Percentiles rank a stretch among this genome's conserved stretches.
Evolutionary conservation across 768 basidiomycete species (phyloP).

Genomic region (Pisolithus microcarpus): DNA sequence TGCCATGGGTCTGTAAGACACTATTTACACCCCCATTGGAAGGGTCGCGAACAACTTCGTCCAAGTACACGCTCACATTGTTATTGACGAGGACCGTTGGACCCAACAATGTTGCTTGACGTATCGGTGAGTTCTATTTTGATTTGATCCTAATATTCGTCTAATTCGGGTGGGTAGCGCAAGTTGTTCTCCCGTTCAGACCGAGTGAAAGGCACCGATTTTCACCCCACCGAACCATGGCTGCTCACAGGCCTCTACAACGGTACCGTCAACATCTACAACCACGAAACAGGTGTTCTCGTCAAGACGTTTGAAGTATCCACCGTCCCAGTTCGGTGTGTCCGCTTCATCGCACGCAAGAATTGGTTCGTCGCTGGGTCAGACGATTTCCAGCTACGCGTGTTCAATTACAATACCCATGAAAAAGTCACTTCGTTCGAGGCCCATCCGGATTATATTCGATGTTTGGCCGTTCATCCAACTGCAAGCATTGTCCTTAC

Average conservation of each 20-base stretch:
- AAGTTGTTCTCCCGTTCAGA: conserved; percentile 91
- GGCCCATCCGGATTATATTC: conserved; percentile 97
- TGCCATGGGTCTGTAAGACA: not conserved
- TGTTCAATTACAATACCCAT: conserved; percentile 99
- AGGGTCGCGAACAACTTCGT: conserved; percentile 1
- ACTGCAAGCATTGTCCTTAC: conserved; percentile 87
- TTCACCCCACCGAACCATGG: conserved; percentile 97
- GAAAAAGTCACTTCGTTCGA: conserved; percentile 94
- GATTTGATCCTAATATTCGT: not conserved
- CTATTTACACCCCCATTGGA: not conserved
- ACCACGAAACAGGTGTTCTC: conserved; percentile 86
- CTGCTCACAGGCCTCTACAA: conserved; percentile 89
- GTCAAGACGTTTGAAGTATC: conserved; percentile 97
- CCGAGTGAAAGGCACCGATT: conserved; percentile 95
- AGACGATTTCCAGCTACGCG: conserved; percentile 85
- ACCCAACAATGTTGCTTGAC: conserved; percentile 41
- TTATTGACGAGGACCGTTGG: not conserved
- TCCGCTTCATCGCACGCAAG: conserved; percentile 91
- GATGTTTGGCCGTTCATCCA: conserved; percentile 94
- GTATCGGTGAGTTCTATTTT: conserved; percentile 38
- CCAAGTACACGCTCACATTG: too few species aligned
- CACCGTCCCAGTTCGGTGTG: conserved; percentile 95
- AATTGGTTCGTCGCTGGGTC: conserved; percentile 94
- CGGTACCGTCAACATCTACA: conserved; percentile 97
- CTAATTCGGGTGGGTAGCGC: conserved; percentile 35